Base-by-base conservation (phyloP, 345 rosid genomes). In the Sapria himalayana region DNA sequence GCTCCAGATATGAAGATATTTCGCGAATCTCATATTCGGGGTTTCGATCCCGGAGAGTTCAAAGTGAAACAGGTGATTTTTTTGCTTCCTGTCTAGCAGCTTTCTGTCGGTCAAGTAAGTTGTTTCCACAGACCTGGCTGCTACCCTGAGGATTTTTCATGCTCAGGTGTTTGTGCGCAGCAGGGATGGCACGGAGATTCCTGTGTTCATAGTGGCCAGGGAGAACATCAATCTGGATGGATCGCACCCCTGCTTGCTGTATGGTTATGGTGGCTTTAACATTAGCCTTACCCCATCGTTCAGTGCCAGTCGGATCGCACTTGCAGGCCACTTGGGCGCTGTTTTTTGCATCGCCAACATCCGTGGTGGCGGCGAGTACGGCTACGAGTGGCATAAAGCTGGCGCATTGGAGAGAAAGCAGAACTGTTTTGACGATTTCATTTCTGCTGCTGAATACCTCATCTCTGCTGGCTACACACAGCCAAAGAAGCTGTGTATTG, bases 321-420 rank as follows among this genome's bases (percentile, higher is more conserved):
- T 79, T n/a, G 49, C 62, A 20, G 74, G 70, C 53, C 75, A 89
- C 62, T 63, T 89, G 25, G 95, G 93, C 49, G 74, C 57, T 41
- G 76, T 89, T 39, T 67, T 45, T 57, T 82, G 93, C 57, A 49
- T 89, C 46, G 93, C 91, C 41, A 89, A 74, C 52, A 69, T 82
- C 13, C 95, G 95, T 14, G 98, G 98, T 22, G 98, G 98, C 22
- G 98, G 95, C 44, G 98, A 82, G 60, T 82, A 89, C 37, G 98
- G 95, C 32, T 91, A 82, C 66, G 86, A 79, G 54, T 82, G 98
- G 98, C 93, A 89, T 49, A 74, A 79, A 58, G 75, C 81, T 21
- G 98, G 95, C 0, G 52, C 95, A 3, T 77, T 82, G 29, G 64
- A 62, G 1, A 69, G 63, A 35, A 89, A 89, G 55, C 98, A 89